phyloP scores from a whole-genome alignment of 805 yeast genomes.

The Hanseniaspora clermontiae region DNA sequence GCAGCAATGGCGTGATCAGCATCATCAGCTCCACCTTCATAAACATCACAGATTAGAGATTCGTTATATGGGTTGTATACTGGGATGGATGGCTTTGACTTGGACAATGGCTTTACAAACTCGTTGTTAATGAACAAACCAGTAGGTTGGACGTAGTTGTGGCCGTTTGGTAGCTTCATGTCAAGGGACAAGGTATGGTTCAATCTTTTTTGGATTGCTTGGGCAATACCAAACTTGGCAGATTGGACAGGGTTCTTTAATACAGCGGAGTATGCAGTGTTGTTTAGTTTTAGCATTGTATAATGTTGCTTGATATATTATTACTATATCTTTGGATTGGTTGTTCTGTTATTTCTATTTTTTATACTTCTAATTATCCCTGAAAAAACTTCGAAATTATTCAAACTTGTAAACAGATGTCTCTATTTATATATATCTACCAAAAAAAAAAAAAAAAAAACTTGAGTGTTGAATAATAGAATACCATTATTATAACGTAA shows the following conservation, averaged over 20 bases:
- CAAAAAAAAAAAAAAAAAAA: too few species aligned
- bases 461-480: too few species aligned
- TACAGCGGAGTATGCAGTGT: neutral
- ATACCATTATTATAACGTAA: too few species aligned
- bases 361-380: too few species aligned
- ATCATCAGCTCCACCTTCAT: slow-evolving; percentile 59
- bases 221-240: neutral
- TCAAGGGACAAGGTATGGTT: slow-evolving; percentile 30
- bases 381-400: too few species aligned
- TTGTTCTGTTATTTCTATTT: neutral
- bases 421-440: too few species aligned
- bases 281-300: slow-evolving; percentile 1
- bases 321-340: too few species aligned
- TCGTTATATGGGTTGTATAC: slow-evolving; percentile 60
- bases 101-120: slow-evolving; percentile 44
- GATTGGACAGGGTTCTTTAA: neutral
- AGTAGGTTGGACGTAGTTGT: slow-evolving; percentile 58
- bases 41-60: slow-evolving; percentile 52
- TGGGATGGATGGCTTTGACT: slow-evolving; percentile 43
- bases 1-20: slow-evolving; percentile 76
- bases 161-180: slow-evolving; percentile 57
- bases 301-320: neutral
- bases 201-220: neutral
- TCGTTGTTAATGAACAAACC: slow-evolving; percentile 69
- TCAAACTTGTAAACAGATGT: too few species aligned